Evolutionary conservation across 257 asterid species (phyloP).

Genomic region (Eustoma russellianum): DNA sequence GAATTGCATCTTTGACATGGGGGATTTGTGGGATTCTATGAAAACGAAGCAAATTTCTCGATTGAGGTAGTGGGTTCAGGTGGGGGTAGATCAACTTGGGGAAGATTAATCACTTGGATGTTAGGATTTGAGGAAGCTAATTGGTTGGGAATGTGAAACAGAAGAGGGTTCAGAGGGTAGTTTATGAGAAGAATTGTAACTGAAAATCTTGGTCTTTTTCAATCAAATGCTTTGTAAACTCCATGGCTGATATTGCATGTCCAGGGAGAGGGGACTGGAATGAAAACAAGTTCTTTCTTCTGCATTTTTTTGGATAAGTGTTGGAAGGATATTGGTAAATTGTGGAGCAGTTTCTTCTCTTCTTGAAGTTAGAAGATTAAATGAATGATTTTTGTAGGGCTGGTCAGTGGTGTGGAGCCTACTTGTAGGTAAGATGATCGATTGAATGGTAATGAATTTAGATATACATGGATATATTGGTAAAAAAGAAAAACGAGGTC

Average conservation of each 20-base stretch:
- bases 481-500: too few species aligned
- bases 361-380: too few species aligned
- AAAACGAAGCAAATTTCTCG: neutral
- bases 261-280: neutral
- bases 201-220: neutral
- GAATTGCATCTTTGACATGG: constrained; percentile 3
- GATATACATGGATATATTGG: too few species aligned
- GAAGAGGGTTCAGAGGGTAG: neutral
- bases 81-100: neutral
- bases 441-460: too few species aligned
- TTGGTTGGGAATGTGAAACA: neutral
- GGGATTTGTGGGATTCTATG: neutral
- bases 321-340: too few species aligned
- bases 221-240: neutral
- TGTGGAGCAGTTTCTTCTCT: too few species aligned
- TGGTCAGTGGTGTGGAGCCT: too few species aligned
- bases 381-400: too few species aligned
- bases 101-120: neutral
- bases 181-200: neutral
- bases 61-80: neutral
- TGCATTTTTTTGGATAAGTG: neutral
- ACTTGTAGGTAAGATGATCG: too few species aligned
- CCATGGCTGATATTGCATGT: neutral
- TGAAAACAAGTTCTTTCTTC: neutral
- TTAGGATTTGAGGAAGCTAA: neutral